Conservation (phyloP, 2,329 filamentous ascomycete species). For the Elsinoe perseae region DNA sequence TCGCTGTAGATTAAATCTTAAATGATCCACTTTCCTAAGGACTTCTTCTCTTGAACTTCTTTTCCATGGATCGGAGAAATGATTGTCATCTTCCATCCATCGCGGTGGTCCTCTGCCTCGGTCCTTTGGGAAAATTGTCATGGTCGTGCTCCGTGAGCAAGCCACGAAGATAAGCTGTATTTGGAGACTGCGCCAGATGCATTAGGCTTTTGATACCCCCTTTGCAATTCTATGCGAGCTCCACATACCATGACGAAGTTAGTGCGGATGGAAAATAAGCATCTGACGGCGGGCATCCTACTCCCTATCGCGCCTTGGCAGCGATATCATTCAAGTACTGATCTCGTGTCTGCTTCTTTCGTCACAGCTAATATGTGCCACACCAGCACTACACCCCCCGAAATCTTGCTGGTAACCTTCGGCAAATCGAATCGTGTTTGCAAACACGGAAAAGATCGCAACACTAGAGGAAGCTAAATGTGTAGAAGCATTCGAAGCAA, state of each 20-base stretch:
- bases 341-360: not conserved
- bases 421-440: not conserved
- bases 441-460: not conserved
- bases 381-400: not conserved
- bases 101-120: not conserved
- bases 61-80: not conserved
- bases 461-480: not conserved
- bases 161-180: not conserved
- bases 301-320: not conserved
- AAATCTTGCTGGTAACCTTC: not conserved
- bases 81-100: not conserved
- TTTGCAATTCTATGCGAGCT: not conserved
- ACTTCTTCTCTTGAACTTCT: not conserved
- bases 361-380: not conserved
- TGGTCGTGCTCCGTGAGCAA: too few species aligned
- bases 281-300: not conserved
- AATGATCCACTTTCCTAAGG: not conserved
- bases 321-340: not conserved
- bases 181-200: not conserved
- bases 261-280: not conserved
- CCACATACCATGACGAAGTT: not conserved
- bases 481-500: not conserved
- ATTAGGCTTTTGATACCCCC: not conserved
- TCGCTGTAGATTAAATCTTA: conserved; percentile 3
- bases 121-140: not conserved